Base-by-base conservation (phyloP, 2,329 filamentous ascomycete species). In the Sporothrix euskadiensis region DNA sequence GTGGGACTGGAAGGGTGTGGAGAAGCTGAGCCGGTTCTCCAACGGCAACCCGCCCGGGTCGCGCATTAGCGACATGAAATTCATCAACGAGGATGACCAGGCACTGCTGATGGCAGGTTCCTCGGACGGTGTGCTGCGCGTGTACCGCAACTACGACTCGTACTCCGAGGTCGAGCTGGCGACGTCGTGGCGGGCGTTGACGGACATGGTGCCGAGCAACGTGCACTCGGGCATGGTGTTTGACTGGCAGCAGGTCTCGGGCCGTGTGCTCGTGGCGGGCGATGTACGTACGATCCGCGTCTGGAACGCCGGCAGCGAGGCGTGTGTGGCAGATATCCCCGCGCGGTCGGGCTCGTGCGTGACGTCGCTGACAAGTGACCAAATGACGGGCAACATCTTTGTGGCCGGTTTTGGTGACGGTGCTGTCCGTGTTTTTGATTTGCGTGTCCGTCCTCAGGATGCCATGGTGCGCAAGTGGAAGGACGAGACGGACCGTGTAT, bases 161-260 rank as follows among this genome's bases (percentile, higher is more conserved):
- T 87, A 91, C 65, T 87, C 87, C 75, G 87, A 90, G 70, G 91
- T 96, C 39, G 92, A 97, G 82, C 88, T 99, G 41, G 94, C 97
- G 3, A 94, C 95, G 0, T 89, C 94, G 22, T 98, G 97, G 89
- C 90, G 96, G 65, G 96, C 96, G 4, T 83, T 99, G 74, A 97
- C 94, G 14, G 94, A 99, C 82, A 92, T 98, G 80, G 92, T 98
- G 6, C 94, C 94, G 4, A 97, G 93, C 81, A 97, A 95, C 78
- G 92, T 94, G 79, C 97, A 97, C 81, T 94, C 94, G 0, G 96
- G 96, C 30, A 91, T 99, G 83, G 95, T 98, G 35, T 97, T 98
- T 80, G 95, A 99, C 81, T 99, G 96, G 96, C 95, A 98, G 81
- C 96, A 99, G 83, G 94, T 97, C n/a, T 93, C 94, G 77, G 96